Evolutionary conservation across 2,329 filamentous ascomycete species (phyloP).

Genomic region (Trichoderma hamatum): DNA sequence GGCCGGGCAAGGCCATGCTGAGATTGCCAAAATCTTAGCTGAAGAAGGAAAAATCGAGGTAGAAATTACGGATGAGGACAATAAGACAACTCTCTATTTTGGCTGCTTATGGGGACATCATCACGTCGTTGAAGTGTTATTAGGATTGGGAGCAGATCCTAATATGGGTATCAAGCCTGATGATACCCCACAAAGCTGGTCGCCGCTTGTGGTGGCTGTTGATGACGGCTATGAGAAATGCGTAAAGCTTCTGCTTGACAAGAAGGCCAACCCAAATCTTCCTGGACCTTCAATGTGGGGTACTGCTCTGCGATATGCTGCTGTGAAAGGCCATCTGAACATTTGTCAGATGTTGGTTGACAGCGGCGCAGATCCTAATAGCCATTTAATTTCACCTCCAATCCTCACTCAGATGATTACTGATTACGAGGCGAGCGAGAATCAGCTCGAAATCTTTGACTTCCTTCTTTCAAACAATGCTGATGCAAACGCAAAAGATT

Average conservation of each 20-base stretch:
- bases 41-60: conserved; percentile 26
- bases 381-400: conserved; percentile 20
- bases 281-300: conserved; percentile 3
- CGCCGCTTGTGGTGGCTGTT: conserved; percentile 23
- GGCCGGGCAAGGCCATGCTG: conserved; percentile 18
- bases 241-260: conserved; percentile 28
- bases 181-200: conserved; percentile 11
- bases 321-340: conserved; percentile 21
- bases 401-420: conserved; percentile 21
- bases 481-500: conserved; percentile 24
- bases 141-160: conserved; percentile 26
- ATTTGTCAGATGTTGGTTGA: conserved; percentile 27
- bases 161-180: conserved; percentile 26
- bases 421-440: conserved; percentile 17
- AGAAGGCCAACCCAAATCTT: conserved; percentile 23
- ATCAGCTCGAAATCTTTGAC: conserved; percentile 22
- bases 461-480: conserved; percentile 24
- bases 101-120: conserved; percentile 26
- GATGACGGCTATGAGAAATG: conserved; percentile 27
- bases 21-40: conserved; percentile 24
- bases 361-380: conserved; percentile 32
- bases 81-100: conserved; percentile 24
- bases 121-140: conserved; percentile 10
- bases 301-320: conserved; percentile 23
- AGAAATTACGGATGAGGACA: conserved; percentile 19